Conservation (phyloP, 2,329 filamentous ascomycete species). For the Diaporthe longicolla region DNA sequence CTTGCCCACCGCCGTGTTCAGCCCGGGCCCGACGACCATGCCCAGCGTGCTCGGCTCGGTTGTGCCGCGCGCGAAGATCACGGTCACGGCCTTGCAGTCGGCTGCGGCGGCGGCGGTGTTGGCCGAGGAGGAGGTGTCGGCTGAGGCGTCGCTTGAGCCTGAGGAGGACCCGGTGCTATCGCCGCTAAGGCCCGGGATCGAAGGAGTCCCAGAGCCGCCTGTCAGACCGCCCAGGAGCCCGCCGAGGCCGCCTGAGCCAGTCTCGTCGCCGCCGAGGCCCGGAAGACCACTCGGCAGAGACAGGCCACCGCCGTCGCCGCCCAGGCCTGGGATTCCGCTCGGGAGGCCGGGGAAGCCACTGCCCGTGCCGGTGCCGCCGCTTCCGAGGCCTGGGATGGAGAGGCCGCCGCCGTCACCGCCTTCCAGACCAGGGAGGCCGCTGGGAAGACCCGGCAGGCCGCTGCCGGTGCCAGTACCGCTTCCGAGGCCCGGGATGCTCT, state of each 20-base stretch:
- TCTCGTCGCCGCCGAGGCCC: neutral
- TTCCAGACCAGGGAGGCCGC: neutral
- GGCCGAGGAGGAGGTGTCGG: neutral
- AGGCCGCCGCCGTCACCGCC: neutral
- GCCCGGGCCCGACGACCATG: slow-evolving; percentile 46
- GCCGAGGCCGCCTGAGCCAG: neutral
- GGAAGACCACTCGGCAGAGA: neutral
- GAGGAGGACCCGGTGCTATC: neutral
- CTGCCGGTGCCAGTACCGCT: neutral
- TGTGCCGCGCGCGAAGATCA: slow-evolving; percentile 51
- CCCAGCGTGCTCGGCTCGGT: slow-evolving; percentile 48
- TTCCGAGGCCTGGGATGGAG: neutral
- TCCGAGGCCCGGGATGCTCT: slow-evolving; percentile 3
- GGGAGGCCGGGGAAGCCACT: neutral
- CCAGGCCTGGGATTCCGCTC: neutral
- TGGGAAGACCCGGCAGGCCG: slow-evolving; percentile 3
- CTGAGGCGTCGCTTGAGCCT: neutral
- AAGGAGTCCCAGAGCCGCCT: neutral
- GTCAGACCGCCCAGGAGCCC: neutral
- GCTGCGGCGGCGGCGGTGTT: neutral
- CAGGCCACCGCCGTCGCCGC: neutral
- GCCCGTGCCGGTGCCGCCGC: neutral
- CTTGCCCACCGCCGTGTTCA: slow-evolving; percentile 43
- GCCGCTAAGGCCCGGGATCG: slow-evolving; percentile 2
- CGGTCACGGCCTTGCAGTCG: slow-evolving; percentile 43